phyloP scores from a whole-genome alignment of 164 flowering plant species.

The Macadamia integrifolia region DNA sequence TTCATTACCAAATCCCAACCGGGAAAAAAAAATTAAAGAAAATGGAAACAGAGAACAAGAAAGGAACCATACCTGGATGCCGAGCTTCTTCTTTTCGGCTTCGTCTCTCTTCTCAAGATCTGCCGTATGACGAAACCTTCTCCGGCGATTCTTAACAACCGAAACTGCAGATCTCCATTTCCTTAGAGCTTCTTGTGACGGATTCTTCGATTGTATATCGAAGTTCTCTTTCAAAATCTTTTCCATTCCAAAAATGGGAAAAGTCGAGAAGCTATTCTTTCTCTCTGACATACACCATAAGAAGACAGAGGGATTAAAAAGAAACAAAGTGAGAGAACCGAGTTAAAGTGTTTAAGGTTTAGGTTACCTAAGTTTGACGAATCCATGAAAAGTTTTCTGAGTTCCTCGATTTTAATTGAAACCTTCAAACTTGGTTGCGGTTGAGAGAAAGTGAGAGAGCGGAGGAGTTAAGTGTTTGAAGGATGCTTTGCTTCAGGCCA shows the following conservation, averaged over 20 bases:
- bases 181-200: slow-evolving; percentile 37
- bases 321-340: too few species aligned
- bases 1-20: too few species aligned
- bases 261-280: background rate
- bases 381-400: background rate
- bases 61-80: slow-evolving; percentile 30
- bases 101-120: slow-evolving; percentile 48
- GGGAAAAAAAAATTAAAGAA: too few species aligned
- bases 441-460: background rate
- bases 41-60: too few species aligned
- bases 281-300: too few species aligned
- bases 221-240: slow-evolving; percentile 33
- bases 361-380: too few species aligned
- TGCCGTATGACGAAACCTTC: slow-evolving; percentile 47
- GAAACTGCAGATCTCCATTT: slow-evolving; percentile 43
- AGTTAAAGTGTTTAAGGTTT: too few species aligned
- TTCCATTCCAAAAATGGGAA: slow-evolving; percentile 18
- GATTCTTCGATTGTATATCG: slow-evolving; percentile 33
- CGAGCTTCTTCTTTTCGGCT: slow-evolving; percentile 27
- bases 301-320: too few species aligned
- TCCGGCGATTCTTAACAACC: slow-evolving; percentile 41
- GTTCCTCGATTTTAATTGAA: background rate
- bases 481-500: too few species aligned
- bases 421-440: background rate
- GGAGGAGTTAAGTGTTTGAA: too few species aligned